Evolutionary conservation across 75 land plant genomes (phyloP).

Genomic region (Sequoiadendron giganteum): DNA sequence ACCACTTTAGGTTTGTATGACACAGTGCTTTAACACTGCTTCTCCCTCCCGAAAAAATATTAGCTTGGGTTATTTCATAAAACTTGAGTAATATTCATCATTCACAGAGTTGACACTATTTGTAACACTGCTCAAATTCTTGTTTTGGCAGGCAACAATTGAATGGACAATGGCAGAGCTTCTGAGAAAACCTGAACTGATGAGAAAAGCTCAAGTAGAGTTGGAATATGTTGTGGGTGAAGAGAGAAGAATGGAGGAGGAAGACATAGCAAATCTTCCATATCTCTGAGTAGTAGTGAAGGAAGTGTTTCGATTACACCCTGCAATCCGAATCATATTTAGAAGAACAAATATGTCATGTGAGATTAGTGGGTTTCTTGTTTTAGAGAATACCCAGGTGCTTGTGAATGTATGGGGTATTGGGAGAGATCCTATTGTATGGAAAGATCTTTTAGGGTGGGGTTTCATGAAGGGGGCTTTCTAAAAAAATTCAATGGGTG

Average conservation of each 20-base stretch:
- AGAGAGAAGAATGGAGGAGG: slow-evolving; percentile 3
- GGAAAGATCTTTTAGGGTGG: slow-evolving; percentile 1
- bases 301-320: slow-evolving; percentile 16
- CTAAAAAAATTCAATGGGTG: too few species aligned
- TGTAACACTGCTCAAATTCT: background rate
- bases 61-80: too few species aligned
- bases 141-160: slow-evolving; percentile 6
- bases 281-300: slow-evolving; percentile 8
- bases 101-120: too few species aligned
- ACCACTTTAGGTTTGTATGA: too few species aligned
- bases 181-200: background rate
- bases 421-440: background rate
- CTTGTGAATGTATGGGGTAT: slow-evolving; percentile 12
- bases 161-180: slow-evolving; percentile 27
- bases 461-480: too few species aligned
- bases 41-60: too few species aligned
- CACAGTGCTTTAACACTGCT: too few species aligned
- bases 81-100: too few species aligned
- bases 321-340: slow-evolving; percentile 8
- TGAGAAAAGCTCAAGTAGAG: slow-evolving; percentile 15
- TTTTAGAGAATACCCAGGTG: slow-evolving; percentile 2
- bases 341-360: background rate
- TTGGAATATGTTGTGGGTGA: slow-evolving; percentile 9
- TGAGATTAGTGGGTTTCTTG: background rate
- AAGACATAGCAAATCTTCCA: slow-evolving; percentile 16